phyloP scores from a whole-genome alignment of 495 filamentous ascomycete genomes.

The Parmelia sp. region DNA sequence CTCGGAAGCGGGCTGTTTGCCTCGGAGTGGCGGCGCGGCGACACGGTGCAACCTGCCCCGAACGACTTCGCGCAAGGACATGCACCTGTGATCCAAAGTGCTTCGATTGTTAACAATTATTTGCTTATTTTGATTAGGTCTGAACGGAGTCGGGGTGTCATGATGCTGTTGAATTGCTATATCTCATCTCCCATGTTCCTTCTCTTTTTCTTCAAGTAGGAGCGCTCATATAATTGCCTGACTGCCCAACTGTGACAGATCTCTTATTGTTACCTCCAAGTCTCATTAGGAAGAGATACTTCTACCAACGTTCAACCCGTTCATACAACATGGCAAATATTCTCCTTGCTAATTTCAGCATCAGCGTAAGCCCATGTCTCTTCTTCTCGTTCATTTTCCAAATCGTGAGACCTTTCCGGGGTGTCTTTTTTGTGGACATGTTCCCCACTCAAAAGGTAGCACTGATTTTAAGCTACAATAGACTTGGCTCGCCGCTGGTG shows the following conservation, averaged over 20 bases:
- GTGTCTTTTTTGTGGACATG: background rate
- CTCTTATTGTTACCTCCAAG: background rate
- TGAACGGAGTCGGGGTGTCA: background rate
- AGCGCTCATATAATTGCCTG: background rate
- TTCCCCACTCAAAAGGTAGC: background rate
- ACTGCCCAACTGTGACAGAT: background rate
- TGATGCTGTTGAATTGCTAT: background rate
- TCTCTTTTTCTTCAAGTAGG: background rate
- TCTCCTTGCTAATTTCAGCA: background rate
- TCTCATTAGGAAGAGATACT: background rate
- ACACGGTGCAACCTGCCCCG: background rate
- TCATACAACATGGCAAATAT: background rate
- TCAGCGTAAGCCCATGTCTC: background rate
- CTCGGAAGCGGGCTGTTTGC: background rate
- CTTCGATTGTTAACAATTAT: background rate
- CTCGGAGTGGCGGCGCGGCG: background rate
- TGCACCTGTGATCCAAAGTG: background rate
- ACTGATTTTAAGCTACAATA: background rate
- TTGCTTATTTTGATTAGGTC: background rate
- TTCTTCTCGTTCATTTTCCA: background rate
- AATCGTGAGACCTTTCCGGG: background rate
- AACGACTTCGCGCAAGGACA: background rate
- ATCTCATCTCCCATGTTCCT: background rate
- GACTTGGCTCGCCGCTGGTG: conserved; percentile 21
- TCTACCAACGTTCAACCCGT: background rate